Evolutionary conservation across 148 eudicot genomes (phyloP).

Genomic region (Dysphania ambrosioides): DNA sequence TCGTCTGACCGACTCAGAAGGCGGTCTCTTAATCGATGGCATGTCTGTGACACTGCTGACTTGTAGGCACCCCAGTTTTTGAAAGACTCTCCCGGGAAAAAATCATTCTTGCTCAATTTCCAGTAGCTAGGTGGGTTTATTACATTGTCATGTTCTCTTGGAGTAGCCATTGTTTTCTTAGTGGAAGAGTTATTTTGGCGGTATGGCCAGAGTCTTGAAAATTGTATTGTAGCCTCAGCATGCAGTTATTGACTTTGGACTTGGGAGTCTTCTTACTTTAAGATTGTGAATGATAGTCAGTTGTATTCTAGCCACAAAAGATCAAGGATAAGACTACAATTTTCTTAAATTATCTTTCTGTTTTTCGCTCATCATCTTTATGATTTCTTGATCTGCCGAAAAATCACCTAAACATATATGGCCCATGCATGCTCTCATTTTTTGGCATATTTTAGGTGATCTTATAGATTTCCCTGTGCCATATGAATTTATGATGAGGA

Average conservation of each 20-base stretch:
- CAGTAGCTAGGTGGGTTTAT: constrained; percentile 18
- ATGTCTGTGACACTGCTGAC: constrained; percentile 39
- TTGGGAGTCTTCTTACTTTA: background rate
- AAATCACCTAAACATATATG: too few relatives aligned
- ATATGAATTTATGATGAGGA: too few relatives aligned
- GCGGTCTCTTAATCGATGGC: constrained; percentile 50
- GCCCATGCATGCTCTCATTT: too few relatives aligned
- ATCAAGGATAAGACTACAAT: background rate
- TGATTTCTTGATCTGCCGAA: too few relatives aligned
- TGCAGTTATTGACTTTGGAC: background rate
- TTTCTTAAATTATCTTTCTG: background rate
- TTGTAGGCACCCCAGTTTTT: constrained; percentile 49
- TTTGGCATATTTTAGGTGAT: too few relatives aligned
- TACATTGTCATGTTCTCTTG: background rate
- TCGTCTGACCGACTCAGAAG: constrained; percentile 53
- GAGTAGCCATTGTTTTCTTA: background rate
- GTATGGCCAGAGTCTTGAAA: background rate
- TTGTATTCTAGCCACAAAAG: background rate
- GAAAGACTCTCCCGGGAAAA: constrained; percentile 74
- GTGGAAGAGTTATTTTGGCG: background rate
- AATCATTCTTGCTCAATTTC: constrained; percentile 47
- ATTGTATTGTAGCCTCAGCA: background rate
- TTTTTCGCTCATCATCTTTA: too few relatives aligned
- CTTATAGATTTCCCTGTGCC: too few relatives aligned
- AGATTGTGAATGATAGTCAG: background rate